Percentiles rank a stretch among this genome's conserved stretches.
These are phyloP conservation scores for Herpetospermum pedunculosum DNA, from an alignment of 306 rosid genomes.

Conservation along the genomic window DNA sequence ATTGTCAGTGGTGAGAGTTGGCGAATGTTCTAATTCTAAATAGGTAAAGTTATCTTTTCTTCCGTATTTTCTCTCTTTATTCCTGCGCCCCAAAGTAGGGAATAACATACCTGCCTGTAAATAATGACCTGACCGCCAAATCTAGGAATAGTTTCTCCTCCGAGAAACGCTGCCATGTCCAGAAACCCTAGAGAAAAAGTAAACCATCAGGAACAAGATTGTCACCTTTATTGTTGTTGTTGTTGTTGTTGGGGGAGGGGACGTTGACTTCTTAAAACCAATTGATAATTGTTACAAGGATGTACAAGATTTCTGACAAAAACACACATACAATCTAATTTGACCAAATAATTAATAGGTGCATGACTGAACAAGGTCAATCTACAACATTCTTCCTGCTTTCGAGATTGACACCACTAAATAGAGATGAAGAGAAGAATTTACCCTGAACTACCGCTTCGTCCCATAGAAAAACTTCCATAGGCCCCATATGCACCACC, in stretches of 20 bases:
- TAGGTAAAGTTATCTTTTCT: slow-evolving; percentile 3
- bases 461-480: slow-evolving; percentile 73
- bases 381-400: not conserved
- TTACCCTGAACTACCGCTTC: slow-evolving; percentile 71
- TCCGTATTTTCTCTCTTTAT: not conserved
- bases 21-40: not conserved
- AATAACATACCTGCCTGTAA: slow-evolving; percentile 2
- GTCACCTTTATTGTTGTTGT: not conserved
- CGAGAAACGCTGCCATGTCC: slow-evolving; percentile 43
- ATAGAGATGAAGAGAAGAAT: slow-evolving; percentile 6
- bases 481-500: slow-evolving; percentile 75
- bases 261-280: not conserved
- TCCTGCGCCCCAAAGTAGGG: slow-evolving; percentile 8
- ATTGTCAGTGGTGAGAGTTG: slow-evolving; percentile 1
- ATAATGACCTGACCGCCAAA: not conserved
- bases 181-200: slow-evolving; percentile 12
- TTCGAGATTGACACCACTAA: not conserved
- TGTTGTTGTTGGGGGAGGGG: not conserved
- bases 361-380: not conserved
- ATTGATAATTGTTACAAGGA: not conserved
- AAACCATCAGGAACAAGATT: not conserved
- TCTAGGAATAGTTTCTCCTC: slow-evolving; percentile 49
- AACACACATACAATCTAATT: not conserved
- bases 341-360: not conserved
- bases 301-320: not conserved